These are phyloP conservation scores for Tricladium varicosporioides DNA, from an alignment of 2,329 filamentous ascomycete genomes.

Conservation along the genomic window DNA sequence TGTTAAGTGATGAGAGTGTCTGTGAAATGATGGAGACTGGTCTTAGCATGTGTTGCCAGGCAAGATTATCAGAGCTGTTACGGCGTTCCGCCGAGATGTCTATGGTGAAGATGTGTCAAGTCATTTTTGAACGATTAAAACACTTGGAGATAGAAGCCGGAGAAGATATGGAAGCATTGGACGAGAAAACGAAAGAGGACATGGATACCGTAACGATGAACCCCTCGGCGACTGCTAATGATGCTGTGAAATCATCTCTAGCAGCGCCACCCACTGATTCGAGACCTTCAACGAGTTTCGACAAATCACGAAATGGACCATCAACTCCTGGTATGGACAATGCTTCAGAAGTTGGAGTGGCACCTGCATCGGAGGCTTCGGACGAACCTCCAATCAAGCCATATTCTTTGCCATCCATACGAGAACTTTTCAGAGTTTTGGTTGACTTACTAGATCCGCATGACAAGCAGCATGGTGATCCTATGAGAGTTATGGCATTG, in stretches of 20 bases:
- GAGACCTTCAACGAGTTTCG: slow-evolving; percentile 42
- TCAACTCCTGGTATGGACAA: slow-evolving; percentile 22
- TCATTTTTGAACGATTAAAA: slow-evolving; percentile 92
- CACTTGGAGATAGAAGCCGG: slow-evolving; percentile 76
- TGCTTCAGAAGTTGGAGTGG: slow-evolving; percentile 27
- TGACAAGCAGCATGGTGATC: slow-evolving; percentile 87
- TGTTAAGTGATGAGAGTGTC: slow-evolving; percentile 96
- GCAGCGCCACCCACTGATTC: slow-evolving; percentile 39
- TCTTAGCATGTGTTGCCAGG: slow-evolving; percentile 93
- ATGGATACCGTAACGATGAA: slow-evolving; percentile 82
- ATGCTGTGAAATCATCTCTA: slow-evolving; percentile 53
- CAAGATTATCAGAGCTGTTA: slow-evolving; percentile 84
- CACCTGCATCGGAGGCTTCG: slow-evolving; percentile 30
- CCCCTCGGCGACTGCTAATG: slow-evolving; percentile 66
- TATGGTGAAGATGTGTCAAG: slow-evolving; percentile 99
- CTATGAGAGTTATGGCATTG: slow-evolving; percentile 95
- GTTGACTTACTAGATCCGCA: slow-evolving; percentile 93
- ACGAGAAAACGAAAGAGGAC: slow-evolving; percentile 64
- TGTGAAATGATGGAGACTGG: slow-evolving; percentile 99
- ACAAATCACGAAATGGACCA: slow-evolving; percentile 32
- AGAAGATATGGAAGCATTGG: slow-evolving; percentile 62
- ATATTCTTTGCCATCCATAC: slow-evolving; percentile 90
- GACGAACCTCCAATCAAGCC: slow-evolving; percentile 65
- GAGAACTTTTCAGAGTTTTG: slow-evolving; percentile 89
- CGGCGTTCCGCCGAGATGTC: slow-evolving; percentile 90